Evolutionary conservation across 169 alveolate species (phyloP).

Genomic region (Eimeria acervulina): DNA sequence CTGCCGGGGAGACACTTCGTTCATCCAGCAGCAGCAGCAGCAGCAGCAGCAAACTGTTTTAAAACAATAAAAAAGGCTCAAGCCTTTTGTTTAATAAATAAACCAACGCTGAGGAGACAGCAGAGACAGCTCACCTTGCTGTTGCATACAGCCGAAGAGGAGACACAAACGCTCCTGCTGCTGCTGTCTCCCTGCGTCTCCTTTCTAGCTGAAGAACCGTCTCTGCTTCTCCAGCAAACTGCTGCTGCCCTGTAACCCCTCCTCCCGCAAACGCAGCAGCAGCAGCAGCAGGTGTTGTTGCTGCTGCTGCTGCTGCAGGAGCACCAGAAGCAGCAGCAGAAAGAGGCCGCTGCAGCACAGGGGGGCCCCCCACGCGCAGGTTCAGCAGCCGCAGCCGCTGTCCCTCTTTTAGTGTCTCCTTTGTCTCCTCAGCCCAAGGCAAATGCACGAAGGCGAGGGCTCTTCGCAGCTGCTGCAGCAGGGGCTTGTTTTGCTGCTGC

Average conservation of each 20-base stretch:
- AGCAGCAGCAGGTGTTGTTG: constrained; percentile 18
- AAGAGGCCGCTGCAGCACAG: neutral
- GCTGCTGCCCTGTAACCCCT: neutral
- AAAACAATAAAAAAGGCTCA: too few relatives aligned
- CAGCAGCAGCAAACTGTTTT: too few relatives aligned
- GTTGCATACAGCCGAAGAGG: neutral
- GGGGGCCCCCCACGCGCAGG: neutral
- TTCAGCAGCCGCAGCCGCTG: constrained; percentile 3
- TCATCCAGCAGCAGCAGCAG: neutral
- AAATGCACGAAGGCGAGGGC: neutral
- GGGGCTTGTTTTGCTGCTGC: neutral
- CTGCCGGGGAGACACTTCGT: neutral
- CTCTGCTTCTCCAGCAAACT: neutral
- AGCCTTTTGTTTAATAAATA: too few relatives aligned
- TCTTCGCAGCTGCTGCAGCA: constrained; percentile 12
- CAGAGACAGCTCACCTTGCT: neutral
- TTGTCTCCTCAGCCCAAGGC: constrained; percentile 6
- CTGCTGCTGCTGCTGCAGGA: constrained; percentile 10
- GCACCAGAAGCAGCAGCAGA: too few relatives aligned
- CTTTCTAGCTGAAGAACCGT: constrained; percentile 13
- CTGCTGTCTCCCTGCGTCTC: constrained; percentile 19
- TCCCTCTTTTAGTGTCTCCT: neutral
- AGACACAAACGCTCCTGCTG: neutral
- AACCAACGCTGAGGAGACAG: too few relatives aligned
- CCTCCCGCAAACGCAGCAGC: neutral